Percentiles rank a stretch among this genome's conserved stretches.
Conservation (phyloP, 2,329 filamentous ascomycete species). For the Xenosphaeropsis pyriputrescens region DNA sequence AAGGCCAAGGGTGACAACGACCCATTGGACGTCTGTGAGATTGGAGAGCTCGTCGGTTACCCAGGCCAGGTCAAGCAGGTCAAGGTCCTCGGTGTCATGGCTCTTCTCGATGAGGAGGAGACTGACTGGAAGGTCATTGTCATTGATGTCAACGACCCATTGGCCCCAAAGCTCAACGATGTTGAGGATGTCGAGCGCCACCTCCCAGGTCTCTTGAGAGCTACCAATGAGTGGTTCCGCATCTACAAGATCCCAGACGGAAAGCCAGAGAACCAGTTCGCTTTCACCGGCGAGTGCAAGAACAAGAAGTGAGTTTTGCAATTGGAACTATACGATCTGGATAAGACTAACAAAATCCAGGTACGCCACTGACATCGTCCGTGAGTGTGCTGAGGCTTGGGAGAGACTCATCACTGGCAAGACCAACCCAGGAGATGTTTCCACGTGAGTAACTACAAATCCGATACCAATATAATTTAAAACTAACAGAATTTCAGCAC, state of each 20-base stretch:
- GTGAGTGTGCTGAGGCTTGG: constrained; percentile 94
- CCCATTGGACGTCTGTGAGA: constrained; percentile 98
- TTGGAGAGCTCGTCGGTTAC: constrained; percentile 94
- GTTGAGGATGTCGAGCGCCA: constrained; percentile 98
- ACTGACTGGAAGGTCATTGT: constrained; percentile 99
- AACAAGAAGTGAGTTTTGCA: constrained; percentile 66
- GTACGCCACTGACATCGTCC: constrained; percentile 90
- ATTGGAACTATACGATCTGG: background rate
- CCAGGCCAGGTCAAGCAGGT: constrained; percentile 97
- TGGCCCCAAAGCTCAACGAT: constrained; percentile 93
- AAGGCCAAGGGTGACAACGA: constrained; percentile 99
- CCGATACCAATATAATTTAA: constrained; percentile 7
- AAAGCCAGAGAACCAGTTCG: constrained; percentile 99
- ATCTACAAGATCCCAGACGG: constrained; percentile 99
- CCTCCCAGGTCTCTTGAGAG: constrained; percentile 87
- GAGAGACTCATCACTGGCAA: constrained; percentile 91
- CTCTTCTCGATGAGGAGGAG: constrained; percentile 97
- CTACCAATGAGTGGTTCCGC: constrained; percentile 99
- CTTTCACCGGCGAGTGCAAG: constrained; percentile 99
- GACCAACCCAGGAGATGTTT: constrained; percentile 61
- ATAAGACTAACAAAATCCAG: constrained; percentile 24
- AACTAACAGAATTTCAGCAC: constrained; percentile 37
- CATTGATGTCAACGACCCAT: constrained; percentile 94
- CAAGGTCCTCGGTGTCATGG: constrained; percentile 99
- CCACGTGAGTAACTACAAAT: constrained; percentile 47